These are phyloP conservation scores for Exophiala lecanii-corni DNA, from an alignment of 2,329 filamentous ascomycete species.

Conservation along the genomic window DNA sequence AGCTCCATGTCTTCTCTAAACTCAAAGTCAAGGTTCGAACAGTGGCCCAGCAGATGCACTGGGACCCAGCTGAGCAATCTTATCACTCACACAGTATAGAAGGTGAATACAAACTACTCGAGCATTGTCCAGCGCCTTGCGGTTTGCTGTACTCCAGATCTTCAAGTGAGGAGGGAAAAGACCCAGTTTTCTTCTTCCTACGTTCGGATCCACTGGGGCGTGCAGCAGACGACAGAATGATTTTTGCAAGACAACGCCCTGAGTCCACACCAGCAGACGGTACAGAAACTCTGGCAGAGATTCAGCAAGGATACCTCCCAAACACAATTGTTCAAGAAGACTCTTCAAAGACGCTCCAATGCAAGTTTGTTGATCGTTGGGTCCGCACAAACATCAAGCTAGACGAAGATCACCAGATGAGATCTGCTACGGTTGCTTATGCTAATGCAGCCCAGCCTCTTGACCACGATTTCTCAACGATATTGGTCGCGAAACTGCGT, in stretches of 20 bases:
- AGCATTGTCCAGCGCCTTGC: slow-evolving; percentile 17
- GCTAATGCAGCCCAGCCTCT: no score
- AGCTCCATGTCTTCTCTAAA: slow-evolving; percentile 27
- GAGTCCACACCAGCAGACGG: slow-evolving; percentile 43
- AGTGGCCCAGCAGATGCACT: slow-evolving; percentile 2
- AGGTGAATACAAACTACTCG: slow-evolving; percentile 13
- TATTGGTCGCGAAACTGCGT: no score
- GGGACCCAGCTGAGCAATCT: no score
- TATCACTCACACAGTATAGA: no score
- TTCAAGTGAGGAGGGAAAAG: no score
- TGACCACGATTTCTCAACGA: no score
- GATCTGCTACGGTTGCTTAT: no score
- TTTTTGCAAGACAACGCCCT: slow-evolving; percentile 45
- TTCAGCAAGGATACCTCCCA: slow-evolving; percentile 46
- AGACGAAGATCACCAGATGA: no score
- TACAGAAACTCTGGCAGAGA: slow-evolving; percentile 42
- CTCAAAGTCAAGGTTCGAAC: not conserved
- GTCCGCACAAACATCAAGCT: no score
- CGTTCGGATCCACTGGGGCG: slow-evolving; percentile 50
- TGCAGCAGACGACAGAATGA: slow-evolving; percentile 48
- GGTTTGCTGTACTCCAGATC: slow-evolving; percentile 16
- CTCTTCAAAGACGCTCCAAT: no score
- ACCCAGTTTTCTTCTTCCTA: slow-evolving; percentile 52
- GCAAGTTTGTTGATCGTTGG: no score
- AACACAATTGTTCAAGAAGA: no score